These are phyloP conservation scores for Trypanosoma scelopori DNA, from an alignment of 208 protist species.

Conservation along the genomic window DNA sequence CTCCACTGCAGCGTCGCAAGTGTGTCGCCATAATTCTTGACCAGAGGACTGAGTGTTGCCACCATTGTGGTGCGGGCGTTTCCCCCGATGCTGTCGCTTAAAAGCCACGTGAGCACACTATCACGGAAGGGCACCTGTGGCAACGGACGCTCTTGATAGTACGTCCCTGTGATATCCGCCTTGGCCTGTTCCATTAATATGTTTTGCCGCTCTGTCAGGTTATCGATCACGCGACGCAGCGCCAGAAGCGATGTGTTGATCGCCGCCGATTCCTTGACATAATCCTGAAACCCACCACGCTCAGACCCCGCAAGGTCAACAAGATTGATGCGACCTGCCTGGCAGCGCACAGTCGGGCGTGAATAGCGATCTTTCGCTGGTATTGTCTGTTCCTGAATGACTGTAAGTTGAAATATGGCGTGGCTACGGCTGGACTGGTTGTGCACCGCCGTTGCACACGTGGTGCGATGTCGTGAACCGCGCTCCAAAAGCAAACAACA, in stretches of 20 bases:
- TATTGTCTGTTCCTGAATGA: conserved; percentile 72
- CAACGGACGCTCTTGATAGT: conserved; percentile 60
- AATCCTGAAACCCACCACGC: conserved; percentile 87
- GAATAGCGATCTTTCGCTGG: conserved; percentile 73
- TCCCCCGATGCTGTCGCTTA: conserved; percentile 91
- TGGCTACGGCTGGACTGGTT: conserved; percentile 90
- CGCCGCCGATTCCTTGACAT: conserved; percentile 88
- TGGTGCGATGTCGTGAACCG: conserved; percentile 91
- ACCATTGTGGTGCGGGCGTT: conserved; percentile 92
- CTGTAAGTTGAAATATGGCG: conserved; percentile 88
- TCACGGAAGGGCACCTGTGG: conserved; percentile 92
- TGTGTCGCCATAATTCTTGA: conserved; percentile 89
- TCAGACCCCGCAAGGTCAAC: conserved; percentile 91
- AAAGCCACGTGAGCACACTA: conserved; percentile 88
- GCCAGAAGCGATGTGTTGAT: conserved; percentile 91
- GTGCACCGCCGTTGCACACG: conserved; percentile 90
- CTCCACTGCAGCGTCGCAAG: conserved; percentile 90
- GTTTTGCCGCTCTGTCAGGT: conserved; percentile 86
- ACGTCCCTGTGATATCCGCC: conserved; percentile 68
- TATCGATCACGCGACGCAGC: conserved; percentile 87
- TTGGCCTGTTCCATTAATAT: conserved; percentile 86
- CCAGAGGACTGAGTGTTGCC: conserved; percentile 84
- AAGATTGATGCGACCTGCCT: conserved; percentile 84
- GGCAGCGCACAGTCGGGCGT: conserved; percentile 56
- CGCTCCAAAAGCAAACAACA: conserved; percentile 87